Evolutionary conservation across 208 protist species (phyloP).

Genomic region (Crithidia bombi): DNA sequence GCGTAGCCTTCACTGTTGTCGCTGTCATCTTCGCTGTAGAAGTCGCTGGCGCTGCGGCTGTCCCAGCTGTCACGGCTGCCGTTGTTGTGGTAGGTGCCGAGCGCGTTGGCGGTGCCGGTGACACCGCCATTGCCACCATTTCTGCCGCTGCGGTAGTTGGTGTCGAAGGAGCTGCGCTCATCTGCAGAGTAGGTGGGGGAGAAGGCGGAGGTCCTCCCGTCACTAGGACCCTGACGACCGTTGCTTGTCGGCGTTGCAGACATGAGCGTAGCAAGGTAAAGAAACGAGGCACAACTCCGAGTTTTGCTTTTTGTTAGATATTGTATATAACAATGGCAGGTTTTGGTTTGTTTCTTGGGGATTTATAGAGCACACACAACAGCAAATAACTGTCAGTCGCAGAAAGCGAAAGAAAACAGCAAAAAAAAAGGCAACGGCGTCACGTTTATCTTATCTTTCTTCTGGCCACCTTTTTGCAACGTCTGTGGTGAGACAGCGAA

Average conservation of each 20-base stretch:
- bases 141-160: not conserved
- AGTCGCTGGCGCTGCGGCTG: conserved; percentile 24
- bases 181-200: not conserved
- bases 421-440: too few relatives aligned
- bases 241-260: not conserved
- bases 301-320: not conserved
- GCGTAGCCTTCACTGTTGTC: conserved; percentile 21
- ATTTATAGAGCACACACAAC: too few relatives aligned
- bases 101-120: not conserved
- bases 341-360: not conserved
- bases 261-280: not conserved
- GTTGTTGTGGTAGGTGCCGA: conserved; percentile 8
- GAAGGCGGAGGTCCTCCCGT: not conserved
- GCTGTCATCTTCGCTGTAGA: conserved; percentile 39
- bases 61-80: conserved; percentile 18
- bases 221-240: not conserved
- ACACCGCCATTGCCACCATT: not conserved
- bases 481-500: too few relatives aligned
- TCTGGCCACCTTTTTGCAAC: too few relatives aligned
- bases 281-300: not conserved
- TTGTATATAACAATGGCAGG: not conserved
- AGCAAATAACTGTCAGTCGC: too few relatives aligned
- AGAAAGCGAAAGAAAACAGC: too few relatives aligned
- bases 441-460: too few relatives aligned
- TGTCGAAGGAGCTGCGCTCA: not conserved